Evolutionary conservation across 352 stramenopile genomes (phyloP), one percentile per base, ranked within the genome.

Genomic region (Aphanomyces astaci): DNA sequence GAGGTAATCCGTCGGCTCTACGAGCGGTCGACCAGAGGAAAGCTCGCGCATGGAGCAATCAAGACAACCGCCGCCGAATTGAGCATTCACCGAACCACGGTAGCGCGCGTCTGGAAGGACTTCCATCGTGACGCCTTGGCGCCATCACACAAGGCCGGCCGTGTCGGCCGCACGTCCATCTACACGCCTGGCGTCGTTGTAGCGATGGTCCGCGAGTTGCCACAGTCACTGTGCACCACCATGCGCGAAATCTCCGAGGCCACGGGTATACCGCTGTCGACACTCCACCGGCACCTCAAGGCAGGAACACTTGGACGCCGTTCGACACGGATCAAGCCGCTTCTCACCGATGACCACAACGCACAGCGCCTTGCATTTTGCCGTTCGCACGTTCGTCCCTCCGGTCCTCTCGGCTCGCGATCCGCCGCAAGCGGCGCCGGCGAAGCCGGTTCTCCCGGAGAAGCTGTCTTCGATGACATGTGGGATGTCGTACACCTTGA

Each of bases 281-380:
- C 36, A 43, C 36, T 43, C 36, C 36, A 43, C 36, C 36, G 36
- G 36, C 36, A 43, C n/a, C 19, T 55, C 7, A 55, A 55, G 7
- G 25, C n/a, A 9, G 48, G 48, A 24, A 55, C 48, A 11, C n/a
- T 55, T 19, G 5, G 25, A 30, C 48, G 48, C 25, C 48, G 48
- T 22, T 55, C 48, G 19, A 30, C 48, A n/a, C 48, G 48, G 7
- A 30, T 55, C n/a, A 55, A 55, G 25, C 48, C 48, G 7, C 19
- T 55, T 7, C 48, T 55, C 25, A 55, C 7, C 25, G 48, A 55
- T 19, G 48, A 30, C 48, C n/a, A 55, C 48, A 7, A 55, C n/a
- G 7, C 25, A 9, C n/a, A 55, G 48, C 48, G 48, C 9, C 48
- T 55, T 55, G 25, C 48, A 55, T 55, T 55, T 55, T 55, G 48